A percentile compares a stretch with the other conserved stretches of the same genome.
Evolutionary conservation across 2,329 filamentous ascomycete genomes (phyloP).

Genomic region (Tolypocladium amazonense): DNA sequence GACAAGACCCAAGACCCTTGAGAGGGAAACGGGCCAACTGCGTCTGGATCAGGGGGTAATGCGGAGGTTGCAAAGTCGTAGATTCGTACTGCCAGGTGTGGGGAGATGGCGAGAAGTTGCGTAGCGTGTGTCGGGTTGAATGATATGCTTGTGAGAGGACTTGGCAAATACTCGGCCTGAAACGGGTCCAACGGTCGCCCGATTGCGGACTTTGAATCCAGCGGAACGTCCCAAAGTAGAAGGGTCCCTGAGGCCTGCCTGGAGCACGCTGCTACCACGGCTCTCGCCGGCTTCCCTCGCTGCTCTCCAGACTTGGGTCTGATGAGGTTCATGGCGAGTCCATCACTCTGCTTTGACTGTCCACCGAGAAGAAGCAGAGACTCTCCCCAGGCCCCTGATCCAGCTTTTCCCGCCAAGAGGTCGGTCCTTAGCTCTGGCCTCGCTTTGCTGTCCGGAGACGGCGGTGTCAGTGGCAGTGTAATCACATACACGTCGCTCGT

Average conservation of each 20-base stretch:
- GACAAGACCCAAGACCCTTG: conserved; percentile 57
- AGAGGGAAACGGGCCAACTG: conserved; percentile 38
- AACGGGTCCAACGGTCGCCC: conserved; percentile 35
- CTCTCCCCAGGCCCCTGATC: conserved; percentile 55
- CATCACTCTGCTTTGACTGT: conserved; percentile 41
- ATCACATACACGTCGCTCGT: conserved; percentile 47
- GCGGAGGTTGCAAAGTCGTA: conserved; percentile 50
- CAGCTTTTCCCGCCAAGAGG: conserved; percentile 42
- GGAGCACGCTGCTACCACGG: conserved; percentile 51
- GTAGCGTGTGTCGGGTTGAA: conserved; percentile 51
- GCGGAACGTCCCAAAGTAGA: conserved; percentile 45
- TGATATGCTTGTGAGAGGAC: conserved; percentile 42
- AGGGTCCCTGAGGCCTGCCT: conserved; percentile 48
- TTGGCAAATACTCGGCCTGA: conserved; percentile 48
- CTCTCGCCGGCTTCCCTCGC: conserved; percentile 23
- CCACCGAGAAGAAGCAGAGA: conserved; percentile 42
- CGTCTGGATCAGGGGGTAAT: conserved; percentile 38
- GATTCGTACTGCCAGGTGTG: conserved; percentile 45
- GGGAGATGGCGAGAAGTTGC: conserved; percentile 46
- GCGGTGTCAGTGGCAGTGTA: conserved; percentile 49
- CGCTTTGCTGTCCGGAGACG: conserved; percentile 48
- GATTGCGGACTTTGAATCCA: conserved; percentile 27
- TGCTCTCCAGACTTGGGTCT: conserved; percentile 30
- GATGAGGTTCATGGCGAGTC: conserved; percentile 43
- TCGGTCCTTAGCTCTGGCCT: conserved; percentile 40